Percentiles rank a stretch among this genome's conserved stretches.
These are phyloP conservation scores for Diospyros kaki DNA, from an alignment of 148 eudicot species.

Conservation along the genomic window DNA sequence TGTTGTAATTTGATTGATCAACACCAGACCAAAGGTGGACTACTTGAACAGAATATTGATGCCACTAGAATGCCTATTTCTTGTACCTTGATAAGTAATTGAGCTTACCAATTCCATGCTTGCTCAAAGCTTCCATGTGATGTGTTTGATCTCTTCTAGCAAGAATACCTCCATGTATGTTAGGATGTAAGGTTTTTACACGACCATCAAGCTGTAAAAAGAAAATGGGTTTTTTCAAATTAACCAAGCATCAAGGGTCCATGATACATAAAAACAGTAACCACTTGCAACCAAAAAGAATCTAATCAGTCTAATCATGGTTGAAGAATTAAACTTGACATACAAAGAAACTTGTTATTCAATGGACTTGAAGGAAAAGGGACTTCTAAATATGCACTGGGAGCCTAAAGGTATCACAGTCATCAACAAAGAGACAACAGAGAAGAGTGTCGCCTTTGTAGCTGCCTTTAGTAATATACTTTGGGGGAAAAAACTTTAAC, in stretches of 20 bases:
- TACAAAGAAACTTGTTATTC: background rate
- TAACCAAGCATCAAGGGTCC: background rate
- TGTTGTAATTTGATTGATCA: background rate
- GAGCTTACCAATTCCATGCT: conserved; percentile 77
- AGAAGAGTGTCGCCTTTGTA: background rate
- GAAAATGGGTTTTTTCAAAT: background rate
- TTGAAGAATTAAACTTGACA: background rate
- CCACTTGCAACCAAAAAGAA: background rate
- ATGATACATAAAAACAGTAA: background rate
- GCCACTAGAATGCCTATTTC: background rate
- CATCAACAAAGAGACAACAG: background rate
- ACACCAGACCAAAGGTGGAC: background rate
- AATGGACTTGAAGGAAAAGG: background rate
- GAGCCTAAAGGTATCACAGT: background rate
- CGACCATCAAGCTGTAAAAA: conserved; percentile 94
- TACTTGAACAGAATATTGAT: background rate
- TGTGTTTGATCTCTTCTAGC: conserved; percentile 87
- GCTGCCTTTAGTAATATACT: background rate
- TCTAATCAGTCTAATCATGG: background rate
- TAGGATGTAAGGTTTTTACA: conserved; percentile 95
- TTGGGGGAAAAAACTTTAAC: too few species aligned
- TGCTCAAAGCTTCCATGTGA: conserved; percentile 87
- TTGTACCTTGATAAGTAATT: background rate
- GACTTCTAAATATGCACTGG: background rate
- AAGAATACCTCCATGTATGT: conserved; percentile 93